Conservation (phyloP, 768 basidiomycete species). For the Phanerochaete sordida region DNA sequence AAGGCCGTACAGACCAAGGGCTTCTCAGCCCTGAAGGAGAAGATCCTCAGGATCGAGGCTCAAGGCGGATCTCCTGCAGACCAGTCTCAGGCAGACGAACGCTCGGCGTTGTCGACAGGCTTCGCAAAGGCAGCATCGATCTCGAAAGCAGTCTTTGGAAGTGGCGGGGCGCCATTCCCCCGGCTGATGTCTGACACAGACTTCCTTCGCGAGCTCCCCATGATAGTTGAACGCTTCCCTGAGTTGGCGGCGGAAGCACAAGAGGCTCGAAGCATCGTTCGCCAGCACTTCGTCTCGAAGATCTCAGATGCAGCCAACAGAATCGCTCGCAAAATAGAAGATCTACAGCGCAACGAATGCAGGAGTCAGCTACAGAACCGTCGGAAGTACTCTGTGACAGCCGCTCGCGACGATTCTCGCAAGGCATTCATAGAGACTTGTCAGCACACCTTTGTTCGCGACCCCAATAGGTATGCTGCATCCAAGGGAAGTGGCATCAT, state of each 20-base stretch:
- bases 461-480: background rate
- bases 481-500: background rate
- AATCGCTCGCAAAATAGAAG: background rate
- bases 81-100: too few relatives aligned
- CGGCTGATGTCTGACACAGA: too few relatives aligned
- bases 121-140: too few relatives aligned
- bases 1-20: background rate
- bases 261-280: background rate
- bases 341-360: background rate
- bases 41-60: background rate
- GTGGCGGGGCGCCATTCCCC: too few relatives aligned
- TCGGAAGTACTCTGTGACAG: background rate
- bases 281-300: background rate
- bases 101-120: too few relatives aligned
- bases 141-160: too few relatives aligned
- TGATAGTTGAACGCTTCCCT: constrained; percentile 2
- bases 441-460: background rate
- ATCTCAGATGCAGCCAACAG: background rate
- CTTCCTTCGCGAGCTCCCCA: background rate
- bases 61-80: too few relatives aligned
- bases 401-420: background rate
- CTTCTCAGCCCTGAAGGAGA: background rate
- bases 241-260: background rate
- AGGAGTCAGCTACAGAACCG: background rate
- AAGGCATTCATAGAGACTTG: background rate